Evolutionary conservation across 768 basidiomycete genomes (phyloP).

Genomic region (Lentinula detonsa): DNA sequence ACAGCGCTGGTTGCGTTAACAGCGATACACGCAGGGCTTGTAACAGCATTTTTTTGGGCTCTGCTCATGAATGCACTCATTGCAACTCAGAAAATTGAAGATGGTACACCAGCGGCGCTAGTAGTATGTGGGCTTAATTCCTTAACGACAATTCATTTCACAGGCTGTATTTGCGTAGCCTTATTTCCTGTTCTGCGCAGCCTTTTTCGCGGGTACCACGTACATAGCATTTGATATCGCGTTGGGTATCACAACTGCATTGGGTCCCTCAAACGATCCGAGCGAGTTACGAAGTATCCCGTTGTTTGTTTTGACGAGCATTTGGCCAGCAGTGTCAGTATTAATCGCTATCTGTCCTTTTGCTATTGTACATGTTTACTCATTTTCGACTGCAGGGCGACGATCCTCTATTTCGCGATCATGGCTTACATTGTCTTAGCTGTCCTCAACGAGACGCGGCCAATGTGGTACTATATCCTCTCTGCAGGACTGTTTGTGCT

Average conservation of each 20-base stretch:
- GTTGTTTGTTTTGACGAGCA: slow-evolving; percentile 73
- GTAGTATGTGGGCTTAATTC: slow-evolving; percentile 34
- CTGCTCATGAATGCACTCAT: slow-evolving; percentile 73
- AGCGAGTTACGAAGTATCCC: slow-evolving; percentile 56
- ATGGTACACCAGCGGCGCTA: slow-evolving; percentile 68
- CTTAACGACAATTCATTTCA: slow-evolving; percentile 2
- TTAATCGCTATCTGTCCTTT: background rate
- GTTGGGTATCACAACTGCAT: slow-evolving; percentile 54
- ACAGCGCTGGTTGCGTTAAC: slow-evolving; percentile 62
- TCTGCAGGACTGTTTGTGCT: slow-evolving; percentile 75
- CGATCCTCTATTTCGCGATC: slow-evolving; percentile 60
- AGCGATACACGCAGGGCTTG: slow-evolving; percentile 74
- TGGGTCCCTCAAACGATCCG: slow-evolving; percentile 57
- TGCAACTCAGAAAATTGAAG: slow-evolving; percentile 89
- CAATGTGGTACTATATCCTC: slow-evolving; percentile 73
- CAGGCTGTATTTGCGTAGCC: slow-evolving; percentile 41
- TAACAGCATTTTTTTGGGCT: slow-evolving; percentile 76
- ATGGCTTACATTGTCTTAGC: slow-evolving; percentile 79
- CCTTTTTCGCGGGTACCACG: slow-evolving; percentile 64
- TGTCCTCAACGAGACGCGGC: slow-evolving; percentile 72
- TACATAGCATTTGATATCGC: slow-evolving; percentile 86
- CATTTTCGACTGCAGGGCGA: slow-evolving; percentile 36
- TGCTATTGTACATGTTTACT: background rate
- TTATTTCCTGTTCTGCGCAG: slow-evolving; percentile 45
- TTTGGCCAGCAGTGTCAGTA: slow-evolving; percentile 76